Conservation (phyloP, 352 stramenopile species). For the Thraustochytrium sp. region DNA sequence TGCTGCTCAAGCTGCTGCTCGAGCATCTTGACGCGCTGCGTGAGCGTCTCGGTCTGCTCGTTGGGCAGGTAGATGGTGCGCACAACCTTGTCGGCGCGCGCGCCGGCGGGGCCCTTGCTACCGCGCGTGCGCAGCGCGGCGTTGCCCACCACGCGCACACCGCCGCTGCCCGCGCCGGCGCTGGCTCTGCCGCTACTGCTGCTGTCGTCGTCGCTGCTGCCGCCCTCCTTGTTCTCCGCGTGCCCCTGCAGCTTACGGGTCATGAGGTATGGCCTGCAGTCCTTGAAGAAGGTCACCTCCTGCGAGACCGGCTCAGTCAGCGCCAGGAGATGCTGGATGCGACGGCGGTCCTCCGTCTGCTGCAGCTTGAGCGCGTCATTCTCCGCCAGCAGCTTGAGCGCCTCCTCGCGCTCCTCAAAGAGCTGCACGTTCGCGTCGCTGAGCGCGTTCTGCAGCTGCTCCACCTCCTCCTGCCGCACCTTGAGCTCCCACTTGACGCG, state of each 20-base stretch:
- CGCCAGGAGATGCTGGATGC: slow-evolving; percentile 70
- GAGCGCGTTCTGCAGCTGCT: slow-evolving; percentile 60
- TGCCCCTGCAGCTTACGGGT: slow-evolving; percentile 39
- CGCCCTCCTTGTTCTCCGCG: background rate
- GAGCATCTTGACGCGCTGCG: background rate
- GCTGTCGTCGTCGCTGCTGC: background rate
- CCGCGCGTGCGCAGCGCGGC: background rate
- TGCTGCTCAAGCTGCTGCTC: slow-evolving; percentile 29
- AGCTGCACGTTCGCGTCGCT: slow-evolving; percentile 59
- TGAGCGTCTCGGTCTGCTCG: slow-evolving; percentile 36
- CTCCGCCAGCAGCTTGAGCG: slow-evolving; percentile 61
- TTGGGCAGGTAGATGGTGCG: slow-evolving; percentile 39
- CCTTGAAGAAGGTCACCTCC: slow-evolving; percentile 66
- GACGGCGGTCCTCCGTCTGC: slow-evolving; percentile 64
- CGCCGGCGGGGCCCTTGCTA: background rate
- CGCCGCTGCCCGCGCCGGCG: background rate
- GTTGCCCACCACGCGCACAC: background rate
- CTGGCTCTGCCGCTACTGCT: background rate
- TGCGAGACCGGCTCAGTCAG: slow-evolving; percentile 72
- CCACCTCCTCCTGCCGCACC: slow-evolving; percentile 63
- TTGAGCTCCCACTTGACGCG: slow-evolving; percentile 66
- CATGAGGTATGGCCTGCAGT: slow-evolving; percentile 61
- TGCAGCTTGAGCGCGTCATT: slow-evolving; percentile 66
- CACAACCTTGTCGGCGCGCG: background rate
- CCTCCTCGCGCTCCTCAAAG: slow-evolving; percentile 62